Evolutionary conservation across 352 stramenopile species (phyloP).

Genomic region (Globisporangium emineosum): DNA sequence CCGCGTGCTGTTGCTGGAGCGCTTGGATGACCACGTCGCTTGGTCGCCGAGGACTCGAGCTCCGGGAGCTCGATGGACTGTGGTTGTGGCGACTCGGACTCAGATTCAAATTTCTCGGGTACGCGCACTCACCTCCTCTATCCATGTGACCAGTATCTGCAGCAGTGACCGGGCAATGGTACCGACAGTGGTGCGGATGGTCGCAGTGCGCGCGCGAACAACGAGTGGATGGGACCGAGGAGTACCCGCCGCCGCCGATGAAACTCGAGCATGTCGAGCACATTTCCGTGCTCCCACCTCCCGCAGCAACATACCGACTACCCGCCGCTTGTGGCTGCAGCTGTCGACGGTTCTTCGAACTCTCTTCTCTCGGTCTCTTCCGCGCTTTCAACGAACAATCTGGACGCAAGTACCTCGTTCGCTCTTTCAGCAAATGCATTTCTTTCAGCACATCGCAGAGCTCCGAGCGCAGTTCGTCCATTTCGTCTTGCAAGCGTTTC

Average conservation of each 20-base stretch:
- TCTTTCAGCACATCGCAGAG: conserved; percentile 67
- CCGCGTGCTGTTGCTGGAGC: conserved; percentile 12
- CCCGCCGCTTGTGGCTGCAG: neutral
- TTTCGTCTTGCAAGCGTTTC: conserved; percentile 51
- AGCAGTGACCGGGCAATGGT: conserved; percentile 5
- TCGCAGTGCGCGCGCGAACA: conserved; percentile 1
- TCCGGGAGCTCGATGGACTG: conserved; percentile 10
- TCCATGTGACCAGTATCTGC: neutral
- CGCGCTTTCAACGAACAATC: conserved; percentile 9
- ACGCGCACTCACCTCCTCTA: neutral
- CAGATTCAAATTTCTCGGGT: neutral
- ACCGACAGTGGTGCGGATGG: conserved; percentile 1
- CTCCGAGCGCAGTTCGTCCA: conserved; percentile 62
- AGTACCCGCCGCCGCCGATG: neutral
- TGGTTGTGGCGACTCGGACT: neutral
- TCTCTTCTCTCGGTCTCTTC: conserved; percentile 6
- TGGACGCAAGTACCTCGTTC: conserved; percentile 63
- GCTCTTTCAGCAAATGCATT: conserved; percentile 64
- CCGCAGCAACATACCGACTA: neutral
- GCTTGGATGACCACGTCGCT: conserved; percentile 29
- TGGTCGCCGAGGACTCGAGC: conserved; percentile 29
- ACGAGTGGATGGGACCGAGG: neutral
- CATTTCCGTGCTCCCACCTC: neutral
- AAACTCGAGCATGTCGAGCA: conserved; percentile 8
- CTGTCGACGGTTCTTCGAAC: neutral